Evolutionary conservation across 1,139 yeast genomes (phyloP), one percentile per base, ranked within the genome.

Genomic region (Petasospora fabianii): DNA sequence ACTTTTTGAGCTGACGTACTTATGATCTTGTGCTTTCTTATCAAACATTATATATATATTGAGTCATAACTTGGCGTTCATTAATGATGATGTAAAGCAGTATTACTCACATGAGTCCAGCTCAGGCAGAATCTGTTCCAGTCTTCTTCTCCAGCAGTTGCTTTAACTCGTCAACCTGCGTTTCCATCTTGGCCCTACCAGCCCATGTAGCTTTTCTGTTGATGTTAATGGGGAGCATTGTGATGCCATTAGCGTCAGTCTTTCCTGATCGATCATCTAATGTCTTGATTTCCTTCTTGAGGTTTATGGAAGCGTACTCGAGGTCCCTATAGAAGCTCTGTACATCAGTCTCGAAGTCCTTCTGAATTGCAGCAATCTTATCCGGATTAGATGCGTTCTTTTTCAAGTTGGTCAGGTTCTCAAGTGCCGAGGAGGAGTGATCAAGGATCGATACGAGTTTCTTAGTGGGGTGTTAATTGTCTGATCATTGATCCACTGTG

Each of bases 161-260:
- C 49, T 46, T 43, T 16, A 49, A 15, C 2, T 34, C 32, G n/a
- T 34, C 39, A 18, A 58, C 33, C 30, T 58, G 54, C 27, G 42
- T 44, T 14, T 65, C 60, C 38, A 77, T 56, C 56, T 77, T 75
- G 47, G 64, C 65, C 30, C 62, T 62, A 3, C 84, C 84, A 29
- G 77, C 66, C 55, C 68, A 67, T 6, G 83, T 73, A 36, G 80
- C 80, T 61, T 77, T 79, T 51, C 77, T 81, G 45, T 77, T 80
- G 16, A 80, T 77, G 30, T 70, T 67, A 3, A 79, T 73, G 3
- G 86, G 85, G 26, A 78, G 60, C 20, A 79, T 69, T 68, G 75
- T 76, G 12, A 74, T 62, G 13, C 68, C 67, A 48, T 73, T 76
- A 7, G 46, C 37, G 30, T 47, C 52, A 2, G 47, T 62, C 41